phyloP scores from a whole-genome alignment of 305 asterid species.

The Rubia tinctorum region DNA sequence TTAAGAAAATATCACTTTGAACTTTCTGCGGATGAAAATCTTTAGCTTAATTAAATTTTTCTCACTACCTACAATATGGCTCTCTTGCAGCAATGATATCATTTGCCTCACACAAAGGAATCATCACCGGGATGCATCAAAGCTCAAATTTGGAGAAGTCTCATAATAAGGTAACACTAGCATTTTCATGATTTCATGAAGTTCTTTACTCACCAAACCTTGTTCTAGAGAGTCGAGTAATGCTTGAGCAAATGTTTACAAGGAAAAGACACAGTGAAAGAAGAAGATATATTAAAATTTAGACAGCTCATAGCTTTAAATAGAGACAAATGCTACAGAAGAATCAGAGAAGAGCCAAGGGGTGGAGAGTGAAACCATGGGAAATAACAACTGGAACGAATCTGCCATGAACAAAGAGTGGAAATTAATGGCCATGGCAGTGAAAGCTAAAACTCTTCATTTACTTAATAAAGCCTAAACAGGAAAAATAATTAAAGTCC shows the following conservation, averaged over 20 bases:
- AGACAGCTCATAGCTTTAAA: not conserved
- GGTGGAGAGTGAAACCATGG: not conserved
- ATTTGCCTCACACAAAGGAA: not conserved
- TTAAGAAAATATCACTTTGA: not conserved
- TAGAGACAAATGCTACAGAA: constrained; percentile 3
- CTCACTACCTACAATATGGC: not conserved
- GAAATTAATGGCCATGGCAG: not conserved
- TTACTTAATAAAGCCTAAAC: not conserved
- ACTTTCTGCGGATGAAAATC: not conserved
- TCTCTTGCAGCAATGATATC: not conserved
- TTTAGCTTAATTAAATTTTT: not conserved
- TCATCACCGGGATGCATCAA: not conserved
- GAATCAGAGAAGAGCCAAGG: not conserved
- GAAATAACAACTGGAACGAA: not conserved
- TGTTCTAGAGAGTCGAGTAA: not conserved
- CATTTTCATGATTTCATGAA: not conserved
- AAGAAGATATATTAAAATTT: not conserved
- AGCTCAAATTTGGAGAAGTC: not conserved
- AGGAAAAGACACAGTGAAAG: not conserved
- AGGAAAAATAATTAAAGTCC: not conserved
- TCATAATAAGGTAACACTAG: not conserved
- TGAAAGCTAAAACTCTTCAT: not conserved
- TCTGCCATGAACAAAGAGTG: not conserved
- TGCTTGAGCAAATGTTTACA: not conserved
- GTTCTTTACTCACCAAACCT: not conserved